Evolutionary conservation across 192 early-diverging fungal species (phyloP).

Genomic region (Phlyctochytrium bullatum): DNA sequence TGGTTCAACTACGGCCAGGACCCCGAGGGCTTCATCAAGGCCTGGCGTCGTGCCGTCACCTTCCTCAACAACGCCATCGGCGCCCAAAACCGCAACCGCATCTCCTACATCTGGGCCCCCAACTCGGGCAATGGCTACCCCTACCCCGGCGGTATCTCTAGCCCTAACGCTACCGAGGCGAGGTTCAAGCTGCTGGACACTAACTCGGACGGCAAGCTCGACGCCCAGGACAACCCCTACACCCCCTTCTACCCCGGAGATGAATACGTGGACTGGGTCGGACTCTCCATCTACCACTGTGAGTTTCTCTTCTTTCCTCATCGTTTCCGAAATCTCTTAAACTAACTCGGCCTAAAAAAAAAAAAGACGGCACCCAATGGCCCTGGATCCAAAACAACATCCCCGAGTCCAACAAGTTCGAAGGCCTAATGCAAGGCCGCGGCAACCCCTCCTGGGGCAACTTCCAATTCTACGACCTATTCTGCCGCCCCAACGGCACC

Average conservation of each 20-base stretch:
- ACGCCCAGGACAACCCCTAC: too few relatives aligned
- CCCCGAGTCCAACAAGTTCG: conserved; percentile 21
- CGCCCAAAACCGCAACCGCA: too few relatives aligned
- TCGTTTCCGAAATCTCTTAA: neutral
- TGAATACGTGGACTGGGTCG: too few relatives aligned
- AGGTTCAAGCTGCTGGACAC: too few relatives aligned
- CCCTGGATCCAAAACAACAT: conserved; percentile 29
- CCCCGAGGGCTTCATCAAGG: too few relatives aligned
- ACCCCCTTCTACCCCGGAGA: too few relatives aligned
- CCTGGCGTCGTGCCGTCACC: too few relatives aligned
- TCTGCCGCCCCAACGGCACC: conserved; percentile 9
- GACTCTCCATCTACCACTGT: conserved; percentile 28
- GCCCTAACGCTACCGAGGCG: too few relatives aligned
- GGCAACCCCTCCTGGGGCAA: conserved; percentile 19
- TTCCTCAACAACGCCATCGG: too few relatives aligned
- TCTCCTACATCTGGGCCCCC: conserved; percentile 5
- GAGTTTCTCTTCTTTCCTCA: neutral
- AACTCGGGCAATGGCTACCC: conserved; percentile 12
- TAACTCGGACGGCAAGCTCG: too few relatives aligned
- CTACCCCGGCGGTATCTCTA: too few relatives aligned
- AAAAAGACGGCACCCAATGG: conserved; percentile 26
- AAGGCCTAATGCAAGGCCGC: conserved; percentile 30
- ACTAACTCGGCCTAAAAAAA: too few relatives aligned
- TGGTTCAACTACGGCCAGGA: conserved; percentile 11
- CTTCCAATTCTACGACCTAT: conserved; percentile 28